Conservation (phyloP, 495 filamentous ascomycete genomes). For the Neurospora terricola region DNA sequence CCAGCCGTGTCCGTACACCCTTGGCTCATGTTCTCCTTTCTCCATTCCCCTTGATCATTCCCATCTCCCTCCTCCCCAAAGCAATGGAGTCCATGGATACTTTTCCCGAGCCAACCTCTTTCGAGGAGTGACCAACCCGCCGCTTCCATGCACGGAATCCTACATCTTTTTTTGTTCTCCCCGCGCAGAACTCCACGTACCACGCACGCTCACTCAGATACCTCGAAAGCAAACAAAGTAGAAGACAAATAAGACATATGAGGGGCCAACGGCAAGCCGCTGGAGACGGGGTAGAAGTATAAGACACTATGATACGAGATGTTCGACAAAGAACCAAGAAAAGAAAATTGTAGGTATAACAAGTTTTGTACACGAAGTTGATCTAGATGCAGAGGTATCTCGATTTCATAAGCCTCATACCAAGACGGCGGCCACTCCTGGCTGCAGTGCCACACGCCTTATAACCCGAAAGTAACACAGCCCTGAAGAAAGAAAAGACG, state of each 20-base stretch:
- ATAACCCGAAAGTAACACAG: slow-evolving; percentile 4
- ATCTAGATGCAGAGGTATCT: slow-evolving; percentile 19
- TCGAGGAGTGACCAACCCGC: background rate
- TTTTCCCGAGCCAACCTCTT: background rate
- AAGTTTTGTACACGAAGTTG: slow-evolving; percentile 1
- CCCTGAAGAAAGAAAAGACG: slow-evolving; percentile 14
- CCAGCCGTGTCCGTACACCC: background rate
- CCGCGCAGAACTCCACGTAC: background rate
- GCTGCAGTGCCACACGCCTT: background rate
- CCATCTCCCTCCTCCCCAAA: background rate
- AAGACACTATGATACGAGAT: background rate
- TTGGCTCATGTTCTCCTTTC: background rate
- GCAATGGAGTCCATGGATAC: background rate
- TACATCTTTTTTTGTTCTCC: background rate
- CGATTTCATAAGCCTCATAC: slow-evolving; percentile 20
- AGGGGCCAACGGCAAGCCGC: background rate
- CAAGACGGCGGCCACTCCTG: background rate
- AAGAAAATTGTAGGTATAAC: slow-evolving; percentile 1
- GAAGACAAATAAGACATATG: background rate
- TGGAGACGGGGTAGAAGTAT: background rate
- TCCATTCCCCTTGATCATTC: background rate
- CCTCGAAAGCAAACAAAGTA: background rate
- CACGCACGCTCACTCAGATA: background rate
- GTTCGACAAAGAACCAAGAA: slow-evolving; percentile 1
- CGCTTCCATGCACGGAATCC: background rate